Conservation (phyloP, 2,329 filamentous ascomycete genomes). For the Penicillium sp. region DNA sequence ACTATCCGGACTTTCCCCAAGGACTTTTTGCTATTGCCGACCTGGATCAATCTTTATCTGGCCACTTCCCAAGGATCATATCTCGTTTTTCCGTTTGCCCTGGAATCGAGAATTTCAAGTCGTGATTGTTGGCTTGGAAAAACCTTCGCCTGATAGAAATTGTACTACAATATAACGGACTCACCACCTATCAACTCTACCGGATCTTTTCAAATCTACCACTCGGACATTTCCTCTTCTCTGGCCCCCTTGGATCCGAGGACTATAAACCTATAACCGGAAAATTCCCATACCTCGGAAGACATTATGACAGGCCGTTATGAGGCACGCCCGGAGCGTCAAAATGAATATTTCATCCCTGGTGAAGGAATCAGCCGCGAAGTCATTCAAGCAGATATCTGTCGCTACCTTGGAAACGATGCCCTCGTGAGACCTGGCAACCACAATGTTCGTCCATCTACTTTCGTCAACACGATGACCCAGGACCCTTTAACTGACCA, state of each 20-base stretch:
- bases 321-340: constrained; percentile 39
- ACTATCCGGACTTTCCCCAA: constrained; percentile 8
- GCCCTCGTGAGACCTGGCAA: constrained; percentile 74
- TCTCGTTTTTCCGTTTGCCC: constrained; percentile 12
- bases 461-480: constrained; percentile 11
- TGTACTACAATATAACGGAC: constrained; percentile 27
- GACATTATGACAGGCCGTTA: constrained; percentile 44
- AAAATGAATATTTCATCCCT: constrained; percentile 80
- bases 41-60: constrained; percentile 15
- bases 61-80: constrained; percentile 15
- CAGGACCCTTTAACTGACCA: constrained; percentile 30
- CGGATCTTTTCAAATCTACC: constrained; percentile 14
- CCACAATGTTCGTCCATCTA: constrained; percentile 64
- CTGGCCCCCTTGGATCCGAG: constrained; percentile 33
- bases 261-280: constrained; percentile 25
- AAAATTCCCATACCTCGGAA: constrained; percentile 25
- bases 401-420: constrained; percentile 81
- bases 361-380: constrained; percentile 80
- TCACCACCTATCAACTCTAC: constrained; percentile 11
- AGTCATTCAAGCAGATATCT: constrained; percentile 82
- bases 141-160: constrained; percentile 16
- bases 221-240: constrained; percentile 19
- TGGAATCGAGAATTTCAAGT: constrained; percentile 19
- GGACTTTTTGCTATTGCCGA: constrained; percentile 10
- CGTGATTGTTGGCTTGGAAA: constrained; percentile 15